Evolutionary conservation across 1,139 yeast genomes (phyloP).

Genomic region (Fermentozyma sake): DNA sequence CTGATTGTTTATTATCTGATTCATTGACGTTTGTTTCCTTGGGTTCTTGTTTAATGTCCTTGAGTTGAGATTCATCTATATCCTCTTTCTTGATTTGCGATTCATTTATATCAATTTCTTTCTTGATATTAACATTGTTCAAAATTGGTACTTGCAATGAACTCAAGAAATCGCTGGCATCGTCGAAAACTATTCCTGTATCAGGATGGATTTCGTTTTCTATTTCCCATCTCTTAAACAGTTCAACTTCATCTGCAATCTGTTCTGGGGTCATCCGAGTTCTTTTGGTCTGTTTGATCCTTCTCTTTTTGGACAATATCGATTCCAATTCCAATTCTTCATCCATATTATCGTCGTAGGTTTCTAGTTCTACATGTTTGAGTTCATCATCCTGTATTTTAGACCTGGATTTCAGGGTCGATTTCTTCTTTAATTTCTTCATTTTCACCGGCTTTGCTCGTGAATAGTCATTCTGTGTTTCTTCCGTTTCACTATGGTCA

Average conservation of each 20-base stretch:
- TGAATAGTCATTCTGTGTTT: constrained; percentile 15
- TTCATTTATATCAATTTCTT: constrained; percentile 3
- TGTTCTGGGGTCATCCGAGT: constrained; percentile 39
- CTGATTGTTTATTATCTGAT: constrained; percentile 5
- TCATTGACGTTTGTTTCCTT: constrained; percentile 4
- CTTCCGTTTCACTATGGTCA: constrained; percentile 23
- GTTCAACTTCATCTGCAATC: constrained; percentile 42
- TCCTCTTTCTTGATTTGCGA: constrained; percentile 6
- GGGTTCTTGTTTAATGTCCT: constrained; percentile 1
- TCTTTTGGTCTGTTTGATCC: constrained; percentile 28
- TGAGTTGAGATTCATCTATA: neutral
- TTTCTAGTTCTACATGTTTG: constrained; percentile 26
- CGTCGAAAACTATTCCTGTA: constrained; percentile 46
- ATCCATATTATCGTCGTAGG: constrained; percentile 25
- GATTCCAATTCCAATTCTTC: constrained; percentile 44
- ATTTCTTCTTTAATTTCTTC: constrained; percentile 17
- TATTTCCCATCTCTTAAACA: constrained; percentile 23
- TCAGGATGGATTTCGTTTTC: constrained; percentile 28
- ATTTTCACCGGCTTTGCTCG: constrained; percentile 39
- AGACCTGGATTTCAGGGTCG: constrained; percentile 19
- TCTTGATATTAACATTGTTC: constrained; percentile 7
- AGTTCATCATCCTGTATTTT: constrained; percentile 10
- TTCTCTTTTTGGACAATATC: constrained; percentile 37
- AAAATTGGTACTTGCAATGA: constrained; percentile 18
- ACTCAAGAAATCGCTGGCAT: constrained; percentile 54